Base-by-base conservation (phyloP, 73 alveolate genomes). In the Durusdinium trenchii region DNA sequence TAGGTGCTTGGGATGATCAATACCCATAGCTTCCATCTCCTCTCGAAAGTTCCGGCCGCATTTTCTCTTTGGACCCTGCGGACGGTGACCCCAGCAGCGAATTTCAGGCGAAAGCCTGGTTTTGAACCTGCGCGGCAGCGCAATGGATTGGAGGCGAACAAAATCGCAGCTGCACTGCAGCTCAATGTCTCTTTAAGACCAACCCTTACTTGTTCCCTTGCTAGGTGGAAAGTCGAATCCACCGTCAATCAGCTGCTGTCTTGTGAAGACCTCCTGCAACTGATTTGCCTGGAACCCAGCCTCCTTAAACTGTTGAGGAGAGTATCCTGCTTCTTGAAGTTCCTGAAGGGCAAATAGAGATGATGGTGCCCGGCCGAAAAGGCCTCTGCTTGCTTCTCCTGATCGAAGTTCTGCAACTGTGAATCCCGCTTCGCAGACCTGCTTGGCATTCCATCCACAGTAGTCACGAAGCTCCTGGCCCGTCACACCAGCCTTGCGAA, bases 401-500 rank as follows among this genome's bases (percentile, higher is more conserved):
- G 26, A 16, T 50, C 64, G 20, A 18, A 43, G 32, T 36, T 42
- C 79, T 5, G 48, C n/a, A 20, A 43, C 14, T 28, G 52, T 84
- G 94, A 84, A 84, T 5, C 94, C 94, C 4, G 94, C 94, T 0
- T 84, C 78, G 20, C 78, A 38, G 0, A 84, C 38, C n/a, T 2
- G 38, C 18, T 51, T 50, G 50, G 62, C 23, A 52, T 52, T 52
- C 7, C 94, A 84, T 2, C 94, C 94, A 45, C 91, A 81, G 43
- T 10, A 20, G 40, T 84, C 57, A 1, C 47, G 45, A 42, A 86
- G 47, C 95, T 86, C 84, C 6, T 26, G 38, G 14, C 48, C 64
- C 10, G 45, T 42, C 69, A 61, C 23, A 16, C 95, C 95, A 18
- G 95, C 95, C 46, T 45, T 86, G 46, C 95, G 82, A 61, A 86